phyloP scores from a whole-genome alignment of 441 rosid species.

The Adansonia madagascariensis region DNA sequence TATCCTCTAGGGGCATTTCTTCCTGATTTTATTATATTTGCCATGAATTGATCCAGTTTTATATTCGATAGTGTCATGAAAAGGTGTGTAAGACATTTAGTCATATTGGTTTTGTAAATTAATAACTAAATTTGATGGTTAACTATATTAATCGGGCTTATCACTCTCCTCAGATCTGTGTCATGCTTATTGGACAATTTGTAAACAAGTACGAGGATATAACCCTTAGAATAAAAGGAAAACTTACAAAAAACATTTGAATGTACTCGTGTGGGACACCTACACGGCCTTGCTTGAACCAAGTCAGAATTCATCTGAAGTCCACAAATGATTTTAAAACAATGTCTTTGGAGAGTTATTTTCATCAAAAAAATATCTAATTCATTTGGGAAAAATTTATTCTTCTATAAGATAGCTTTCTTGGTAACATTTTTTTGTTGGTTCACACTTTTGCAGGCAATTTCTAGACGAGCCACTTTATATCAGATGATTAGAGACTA shows the following conservation, averaged over 20 bases:
- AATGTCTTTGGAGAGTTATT: background rate
- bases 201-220: too few relatives aligned
- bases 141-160: background rate
- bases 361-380: background rate
- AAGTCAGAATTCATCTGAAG: background rate
- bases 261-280: background rate
- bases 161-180: background rate
- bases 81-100: background rate
- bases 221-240: background rate
- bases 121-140: background rate
- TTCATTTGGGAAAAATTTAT: background rate
- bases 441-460: slow-evolving; percentile 56
- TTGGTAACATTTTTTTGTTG: slow-evolving; percentile 15
- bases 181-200: background rate
- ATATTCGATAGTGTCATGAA: too few relatives aligned
- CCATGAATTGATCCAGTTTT: background rate
- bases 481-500: slow-evolving; percentile 89
- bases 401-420: slow-evolving; percentile 12
- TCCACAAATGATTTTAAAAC: background rate
- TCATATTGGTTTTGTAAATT: background rate
- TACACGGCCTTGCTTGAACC: background rate
- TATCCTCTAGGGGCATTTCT: background rate
- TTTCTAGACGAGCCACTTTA: slow-evolving; percentile 82
- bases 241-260: background rate
- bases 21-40: background rate